Evolutionary conservation across 2,329 filamentous ascomycete genomes (phyloP).

Genomic region (Sporothrix brunneoviolacea): DNA sequence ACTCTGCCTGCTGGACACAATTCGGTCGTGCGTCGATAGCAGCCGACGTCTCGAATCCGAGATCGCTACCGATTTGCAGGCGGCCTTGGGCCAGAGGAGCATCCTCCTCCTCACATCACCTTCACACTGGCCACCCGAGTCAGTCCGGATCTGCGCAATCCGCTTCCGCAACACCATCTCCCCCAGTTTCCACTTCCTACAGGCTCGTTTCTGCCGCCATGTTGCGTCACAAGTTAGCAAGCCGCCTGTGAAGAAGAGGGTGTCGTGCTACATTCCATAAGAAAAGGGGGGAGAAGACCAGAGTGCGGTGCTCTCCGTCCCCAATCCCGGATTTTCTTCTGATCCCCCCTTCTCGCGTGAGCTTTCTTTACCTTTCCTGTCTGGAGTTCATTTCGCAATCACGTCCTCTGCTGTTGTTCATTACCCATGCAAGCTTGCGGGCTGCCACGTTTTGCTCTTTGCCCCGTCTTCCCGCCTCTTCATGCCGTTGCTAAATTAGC

Average conservation of each 20-base stretch:
- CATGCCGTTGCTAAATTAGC: neutral
- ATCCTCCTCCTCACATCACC: too few species aligned
- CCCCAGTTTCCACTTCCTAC: too few species aligned
- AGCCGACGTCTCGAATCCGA: neutral
- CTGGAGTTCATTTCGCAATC: neutral
- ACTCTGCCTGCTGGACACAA: too few species aligned
- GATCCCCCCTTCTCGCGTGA: neutral
- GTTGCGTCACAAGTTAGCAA: neutral
- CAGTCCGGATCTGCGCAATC: too few species aligned
- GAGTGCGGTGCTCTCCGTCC: neutral
- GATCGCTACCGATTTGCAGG: conserved; percentile 1
- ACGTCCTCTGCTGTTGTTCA: neutral
- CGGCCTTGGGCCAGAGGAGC: too few species aligned
- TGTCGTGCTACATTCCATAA: neutral
- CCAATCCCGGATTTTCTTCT: neutral
- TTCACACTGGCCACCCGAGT: too few species aligned
- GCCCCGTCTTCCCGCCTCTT: neutral
- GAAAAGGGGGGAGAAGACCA: neutral
- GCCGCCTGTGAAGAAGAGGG: neutral
- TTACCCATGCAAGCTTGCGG: neutral
- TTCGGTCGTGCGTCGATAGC: too few species aligned
- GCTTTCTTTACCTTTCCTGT: neutral
- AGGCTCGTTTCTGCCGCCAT: too few species aligned
- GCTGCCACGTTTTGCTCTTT: neutral
- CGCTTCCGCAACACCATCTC: too few species aligned